Percentiles rank a stretch among this genome's conserved stretches.
Evolutionary conservation across 805 yeast genomes (phyloP).

Genomic region (Teunomyces aglyptinius): DNA sequence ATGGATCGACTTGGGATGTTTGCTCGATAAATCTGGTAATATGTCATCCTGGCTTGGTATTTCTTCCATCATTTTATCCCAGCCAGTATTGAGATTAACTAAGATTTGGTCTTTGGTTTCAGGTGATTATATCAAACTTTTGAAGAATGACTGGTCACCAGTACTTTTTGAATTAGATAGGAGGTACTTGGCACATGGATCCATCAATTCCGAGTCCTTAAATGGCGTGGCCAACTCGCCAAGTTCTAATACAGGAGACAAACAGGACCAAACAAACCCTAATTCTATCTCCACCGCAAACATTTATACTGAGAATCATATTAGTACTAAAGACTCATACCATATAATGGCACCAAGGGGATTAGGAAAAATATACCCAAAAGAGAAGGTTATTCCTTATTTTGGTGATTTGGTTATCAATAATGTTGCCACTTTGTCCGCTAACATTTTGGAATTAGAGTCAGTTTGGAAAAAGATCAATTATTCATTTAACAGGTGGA

Average conservation of each 20-base stretch:
- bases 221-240: conserved; percentile 8
- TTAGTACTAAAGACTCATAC: conserved; percentile 44
- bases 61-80: conserved; percentile 77
- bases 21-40: conserved; percentile 77
- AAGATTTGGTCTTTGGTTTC: conserved; percentile 75
- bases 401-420: conserved; percentile 80
- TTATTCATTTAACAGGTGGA: conserved; percentile 81
- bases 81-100: conserved; percentile 72
- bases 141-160: conserved; percentile 87
- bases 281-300: neutral
- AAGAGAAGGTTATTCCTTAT: conserved; percentile 79
- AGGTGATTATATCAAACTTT: conserved; percentile 52
- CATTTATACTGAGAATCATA: conserved; percentile 24
- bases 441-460: conserved; percentile 54
- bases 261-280: neutral
- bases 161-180: conserved; percentile 86
- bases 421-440: conserved; percentile 21
- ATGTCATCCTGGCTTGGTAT: conserved; percentile 94
- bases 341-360: conserved; percentile 87
- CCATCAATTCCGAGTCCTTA: conserved; percentile 8
- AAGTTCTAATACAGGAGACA: conserved; percentile 2
- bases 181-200: conserved; percentile 51
- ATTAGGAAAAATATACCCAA: conserved; percentile 72
- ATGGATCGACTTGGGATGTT: conserved; percentile 84
- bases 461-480: conserved; percentile 64